Base-by-base conservation (phyloP, 495 filamentous ascomycete genomes). In the Tuber magnatum region DNA sequence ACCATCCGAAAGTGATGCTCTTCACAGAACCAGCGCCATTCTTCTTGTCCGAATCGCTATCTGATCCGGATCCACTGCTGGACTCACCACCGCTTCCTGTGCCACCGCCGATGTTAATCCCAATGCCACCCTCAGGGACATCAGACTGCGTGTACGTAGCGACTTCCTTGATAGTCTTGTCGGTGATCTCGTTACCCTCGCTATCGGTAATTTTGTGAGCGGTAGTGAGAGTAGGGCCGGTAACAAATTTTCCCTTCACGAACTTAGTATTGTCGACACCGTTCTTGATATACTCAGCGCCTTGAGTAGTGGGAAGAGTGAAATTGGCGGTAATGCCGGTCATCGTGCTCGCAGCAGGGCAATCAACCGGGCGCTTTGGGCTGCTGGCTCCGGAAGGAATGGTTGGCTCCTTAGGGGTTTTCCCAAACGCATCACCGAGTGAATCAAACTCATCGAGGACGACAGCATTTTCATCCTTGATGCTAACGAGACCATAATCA, bases 401-500 rank as follows among this genome's bases (percentile, higher is more conserved):
- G 43, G 46, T 77, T 35, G 73, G 48, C 5, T 82, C 48, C 10
- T 70, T 38, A 68, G 75, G 69, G 65, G 70, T 71, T 12, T 74
- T 44, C 9, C 20, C 42, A 71, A 81, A 77, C 18, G 81, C 81
- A 4, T 83, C 84, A 82, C 90, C 86, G 41, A 99, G 88, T 78
- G 91, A 89, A 77, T 91, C 87, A 85, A 88, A 99, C 84, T 99
- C 95, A 61, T 79, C 68, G 32, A 89, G 86, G 20, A 94, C 86
- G 41, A 87, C 84, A 56, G 89, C 87, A 35, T 87, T 88, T 78
- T 86, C 88, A 80, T 93, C 90, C 74, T 83, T 80, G 76, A 83
- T 83, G 77, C 87, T 89, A 79, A 96, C 92, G 70, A 99, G 88
- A 77, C 94, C 94, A 86, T 91, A 97, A 44, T 86, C 82, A 85